Evolutionary conservation across 495 filamentous ascomycete species (phyloP).

Genomic region (Penicillium pancosmium): DNA sequence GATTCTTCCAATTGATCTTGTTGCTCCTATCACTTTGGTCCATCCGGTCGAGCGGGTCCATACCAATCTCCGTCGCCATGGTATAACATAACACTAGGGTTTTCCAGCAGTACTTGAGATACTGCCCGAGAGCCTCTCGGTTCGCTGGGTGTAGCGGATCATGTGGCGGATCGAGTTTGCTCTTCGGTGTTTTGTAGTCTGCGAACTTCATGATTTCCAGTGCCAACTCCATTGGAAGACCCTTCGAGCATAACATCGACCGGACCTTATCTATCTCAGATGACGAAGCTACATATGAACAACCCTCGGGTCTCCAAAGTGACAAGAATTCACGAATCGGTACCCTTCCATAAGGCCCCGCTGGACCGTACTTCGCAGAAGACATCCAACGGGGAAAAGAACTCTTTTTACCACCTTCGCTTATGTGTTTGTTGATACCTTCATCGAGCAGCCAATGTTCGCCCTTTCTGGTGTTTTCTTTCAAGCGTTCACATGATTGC

Average conservation of each 20-base stretch:
- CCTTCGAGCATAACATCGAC: background rate
- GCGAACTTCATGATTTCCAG: slow-evolving; percentile 18
- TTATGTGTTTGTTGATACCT: background rate
- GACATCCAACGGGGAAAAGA: background rate
- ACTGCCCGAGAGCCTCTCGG: slow-evolving; percentile 12
- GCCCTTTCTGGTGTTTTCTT: background rate
- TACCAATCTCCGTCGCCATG: slow-evolving; percentile 1
- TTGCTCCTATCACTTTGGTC: background rate
- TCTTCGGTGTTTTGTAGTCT: slow-evolving; percentile 9
- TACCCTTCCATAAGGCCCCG: slow-evolving; percentile 6
- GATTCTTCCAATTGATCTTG: slow-evolving; percentile 4
- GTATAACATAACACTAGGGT: slow-evolving; percentile 24
- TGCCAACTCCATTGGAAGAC: slow-evolving; percentile 21
- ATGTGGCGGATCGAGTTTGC: slow-evolving; percentile 13
- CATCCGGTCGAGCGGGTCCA: background rate
- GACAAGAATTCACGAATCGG: slow-evolving; percentile 16
- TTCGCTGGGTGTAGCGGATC: slow-evolving; percentile 26
- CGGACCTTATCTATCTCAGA: background rate
- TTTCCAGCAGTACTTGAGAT: slow-evolving; percentile 28
- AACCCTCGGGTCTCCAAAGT: background rate
- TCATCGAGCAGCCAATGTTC: background rate
- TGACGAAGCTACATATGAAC: background rate
- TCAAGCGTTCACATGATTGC: background rate
- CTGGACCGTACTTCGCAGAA: background rate
- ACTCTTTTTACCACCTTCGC: background rate